Base-by-base conservation (phyloP, 73 alveolate genomes). In the Loxodes magnus region DNA sequence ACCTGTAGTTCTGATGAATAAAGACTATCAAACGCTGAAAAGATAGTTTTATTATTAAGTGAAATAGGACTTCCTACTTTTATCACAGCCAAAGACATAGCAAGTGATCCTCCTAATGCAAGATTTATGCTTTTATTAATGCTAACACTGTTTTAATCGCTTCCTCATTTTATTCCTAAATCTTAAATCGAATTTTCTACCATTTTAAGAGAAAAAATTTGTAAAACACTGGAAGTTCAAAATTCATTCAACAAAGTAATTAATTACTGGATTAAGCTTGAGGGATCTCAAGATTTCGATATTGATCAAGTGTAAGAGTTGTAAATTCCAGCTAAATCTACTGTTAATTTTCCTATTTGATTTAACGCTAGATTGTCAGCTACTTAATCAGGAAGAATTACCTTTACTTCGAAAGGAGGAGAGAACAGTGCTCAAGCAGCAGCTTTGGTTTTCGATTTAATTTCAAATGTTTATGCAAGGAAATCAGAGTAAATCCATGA, bases 361-460 rank as follows among this genome's bases (percentile, higher is more conserved):
- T 92, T 92, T 77, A 81, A 80, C 51, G 43, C 85, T 6, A 43
- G 96, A 60, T 80, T 92, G 26, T 83, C 97, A 1, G 76, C 69
- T 2, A 87, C 90, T 14, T 96, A 87, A 4, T 58, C 60, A 17
- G 99, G 96, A 24, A 88, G 86, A 63, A 59, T 92, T 14, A 88
- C 85, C 38, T 92, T 92, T 56, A 92, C 94, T 4, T 88, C 88
- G 51, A 81, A 84, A 50, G 60, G 61, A 41, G 77, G 89, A 33
- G 99, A 92, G 39, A 86, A 94, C 54, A 79, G 83, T 41, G 74
- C 76, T 7, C 88, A 86, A 58, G 97, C 97, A 10, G 99, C 97
- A 5, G 97, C 99, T 10, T 74, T 92, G 58, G 99, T 92, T 22
- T 92, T 84, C 62, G 96, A 92, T 62, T 64, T 92, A 38, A 71